phyloP scores from a whole-genome alignment of 208 protist species.

The Vickermania ingenoplastis region DNA sequence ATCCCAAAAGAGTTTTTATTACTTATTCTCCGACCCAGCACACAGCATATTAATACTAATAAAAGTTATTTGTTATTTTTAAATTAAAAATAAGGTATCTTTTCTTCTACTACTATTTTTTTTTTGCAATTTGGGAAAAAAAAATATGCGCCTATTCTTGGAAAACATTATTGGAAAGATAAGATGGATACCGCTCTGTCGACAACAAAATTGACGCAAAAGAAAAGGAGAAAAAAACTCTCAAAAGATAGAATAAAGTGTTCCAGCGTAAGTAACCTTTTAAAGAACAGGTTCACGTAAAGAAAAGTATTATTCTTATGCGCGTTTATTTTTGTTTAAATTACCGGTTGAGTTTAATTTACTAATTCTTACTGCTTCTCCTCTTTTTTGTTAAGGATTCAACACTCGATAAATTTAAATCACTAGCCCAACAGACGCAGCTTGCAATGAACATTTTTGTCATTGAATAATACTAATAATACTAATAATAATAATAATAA shows the following conservation, averaged over 20 bases:
- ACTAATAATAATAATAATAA: background rate
- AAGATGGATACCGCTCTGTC: background rate
- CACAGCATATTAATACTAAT: background rate
- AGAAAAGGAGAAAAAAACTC: background rate
- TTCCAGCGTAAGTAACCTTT: background rate
- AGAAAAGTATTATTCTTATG: no score
- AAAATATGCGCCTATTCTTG: background rate
- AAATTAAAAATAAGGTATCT: background rate
- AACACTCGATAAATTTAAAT: no score
- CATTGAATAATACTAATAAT: background rate
- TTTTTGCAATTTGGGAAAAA: background rate
- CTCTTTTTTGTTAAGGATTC: background rate
- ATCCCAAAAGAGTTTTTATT: background rate
- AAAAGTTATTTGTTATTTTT: background rate
- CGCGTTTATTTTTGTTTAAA: no score
- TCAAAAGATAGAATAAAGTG: background rate
- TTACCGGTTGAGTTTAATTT: background rate
- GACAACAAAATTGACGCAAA: background rate
- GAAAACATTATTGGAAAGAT: background rate
- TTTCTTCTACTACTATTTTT: conserved; percentile 1
- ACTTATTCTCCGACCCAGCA: no score
- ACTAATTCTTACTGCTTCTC: background rate
- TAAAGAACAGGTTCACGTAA: background rate
- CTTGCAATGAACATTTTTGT: background rate
- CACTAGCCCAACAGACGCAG: no score